A percentile compares a stretch with the other conserved stretches of the same genome.
Evolutionary conservation across 2,329 filamentous ascomycete genomes (phyloP).

Genomic region (Huntiella bhutanensis): DNA sequence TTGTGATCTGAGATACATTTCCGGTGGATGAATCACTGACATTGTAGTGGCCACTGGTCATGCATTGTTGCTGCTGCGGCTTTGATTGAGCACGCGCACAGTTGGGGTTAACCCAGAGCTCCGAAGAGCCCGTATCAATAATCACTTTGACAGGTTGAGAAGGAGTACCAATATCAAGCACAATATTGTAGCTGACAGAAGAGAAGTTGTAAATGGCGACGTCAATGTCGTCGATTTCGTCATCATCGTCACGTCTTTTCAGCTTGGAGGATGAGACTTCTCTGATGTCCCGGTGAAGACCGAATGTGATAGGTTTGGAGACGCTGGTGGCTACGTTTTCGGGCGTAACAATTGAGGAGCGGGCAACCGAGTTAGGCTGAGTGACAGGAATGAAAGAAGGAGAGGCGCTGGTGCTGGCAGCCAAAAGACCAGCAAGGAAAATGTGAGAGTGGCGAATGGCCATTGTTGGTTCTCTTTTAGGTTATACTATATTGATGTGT

Average conservation of each 20-base stretch:
- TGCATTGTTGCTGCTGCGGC: slow-evolving; percentile 11
- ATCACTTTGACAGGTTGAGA: slow-evolving; percentile 21
- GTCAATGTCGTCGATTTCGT: slow-evolving; percentile 11
- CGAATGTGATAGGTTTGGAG: slow-evolving; percentile 4
- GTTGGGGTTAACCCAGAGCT: slow-evolving; percentile 25
- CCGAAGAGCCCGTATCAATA: slow-evolving; percentile 24
- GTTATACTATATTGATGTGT: too few species aligned
- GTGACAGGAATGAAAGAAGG: neutral
- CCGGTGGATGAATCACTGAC: slow-evolving; percentile 15
- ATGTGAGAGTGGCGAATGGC: neutral
- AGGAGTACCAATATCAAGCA: slow-evolving; percentile 21
- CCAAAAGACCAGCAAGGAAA: slow-evolving; percentile 4
- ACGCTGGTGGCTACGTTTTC: neutral
- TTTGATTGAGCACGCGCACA: slow-evolving; percentile 15
- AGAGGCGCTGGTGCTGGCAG: slow-evolving; percentile 1
- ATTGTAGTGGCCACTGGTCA: slow-evolving; percentile 11
- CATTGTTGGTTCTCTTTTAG: too few species aligned
- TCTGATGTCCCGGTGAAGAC: slow-evolving; percentile 2
- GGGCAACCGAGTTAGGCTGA: slow-evolving; percentile 1
- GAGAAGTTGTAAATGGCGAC: slow-evolving; percentile 12
- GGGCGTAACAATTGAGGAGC: neutral
- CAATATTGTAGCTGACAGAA: slow-evolving; percentile 21
- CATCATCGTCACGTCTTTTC: neutral
- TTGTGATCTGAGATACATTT: slow-evolving; percentile 10
- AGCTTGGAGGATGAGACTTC: slow-evolving; percentile 3